Base-by-base conservation (phyloP, 768 basidiomycete genomes). In the Agrocybe chaxingu region DNA sequence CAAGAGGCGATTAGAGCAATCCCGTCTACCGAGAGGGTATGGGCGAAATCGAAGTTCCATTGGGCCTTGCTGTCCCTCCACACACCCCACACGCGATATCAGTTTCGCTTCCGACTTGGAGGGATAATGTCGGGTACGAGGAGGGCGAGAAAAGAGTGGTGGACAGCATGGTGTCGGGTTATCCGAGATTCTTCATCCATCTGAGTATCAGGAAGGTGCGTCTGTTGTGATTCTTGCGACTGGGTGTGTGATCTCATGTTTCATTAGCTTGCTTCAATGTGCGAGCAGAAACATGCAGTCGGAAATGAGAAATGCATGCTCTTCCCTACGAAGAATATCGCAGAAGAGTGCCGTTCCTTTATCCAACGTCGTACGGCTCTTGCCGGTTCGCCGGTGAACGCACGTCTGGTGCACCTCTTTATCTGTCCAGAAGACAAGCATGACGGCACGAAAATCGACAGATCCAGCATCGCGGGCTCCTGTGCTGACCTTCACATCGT, bases 121-220 rank as follows among this genome's bases (percentile, higher is more conserved):
- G 72, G 31, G 95, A 98, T 66, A 91, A 87, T 59, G 82, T 98
- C 13, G 94, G 76, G 9, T 98, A 98, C 59, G 96, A 98, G 67
- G 87, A 92, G 59, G 92, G 92, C 12, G 85, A 89, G 7, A 81
- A 86, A 57, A 76, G 93, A 34, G 84, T 98, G 4, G 62, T 89
- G 1, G 79, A 88, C 50, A 72, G 69, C 5, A 92, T 96, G 94
- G 80, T 89, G 37, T 80, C 84, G 3, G 96, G 95, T 4, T 99
- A 98, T 63, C 96, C 96, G 0, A 74, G 96, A 46, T 98, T 98
- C 70, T 97, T 96, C 68, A 88, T 98, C 47, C 90, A 97, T 66
- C 70, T 82, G 29, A 86, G 78, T 54, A 92, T 97, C 37, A 79
- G 81, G 61, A 90, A 91, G 76, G 96, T 93, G 62, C 56, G 78